phyloP scores from a whole-genome alignment of 345 rosid species.

The Dovyalis caffra region DNA sequence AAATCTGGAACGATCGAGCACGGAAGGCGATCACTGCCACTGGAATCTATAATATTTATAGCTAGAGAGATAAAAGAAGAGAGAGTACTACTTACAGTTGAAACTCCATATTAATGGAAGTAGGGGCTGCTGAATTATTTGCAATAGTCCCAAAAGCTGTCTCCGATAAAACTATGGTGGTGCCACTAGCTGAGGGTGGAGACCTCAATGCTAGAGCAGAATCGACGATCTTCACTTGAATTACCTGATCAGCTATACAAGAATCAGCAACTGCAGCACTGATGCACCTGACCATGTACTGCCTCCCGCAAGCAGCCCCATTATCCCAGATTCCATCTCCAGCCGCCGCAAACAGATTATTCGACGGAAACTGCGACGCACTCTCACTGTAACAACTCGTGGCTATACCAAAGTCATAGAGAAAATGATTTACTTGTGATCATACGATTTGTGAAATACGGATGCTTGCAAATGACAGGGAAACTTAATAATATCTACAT shows the following conservation, averaged over 20 bases:
- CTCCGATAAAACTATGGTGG: conserved; percentile 50
- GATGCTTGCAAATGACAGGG: too few relatives aligned
- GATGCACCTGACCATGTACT: conserved; percentile 57
- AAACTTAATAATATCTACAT: too few relatives aligned
- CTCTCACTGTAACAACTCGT: conserved; percentile 43
- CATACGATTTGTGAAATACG: neutral
- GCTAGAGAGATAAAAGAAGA: neutral
- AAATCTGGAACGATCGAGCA: too few relatives aligned
- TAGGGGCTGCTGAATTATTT: conserved; percentile 20
- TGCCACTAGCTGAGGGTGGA: conserved; percentile 16
- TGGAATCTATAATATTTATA: too few relatives aligned
- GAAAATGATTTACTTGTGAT: neutral
- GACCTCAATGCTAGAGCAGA: conserved; percentile 21
- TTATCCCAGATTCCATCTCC: conserved; percentile 75
- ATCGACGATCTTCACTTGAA: conserved; percentile 55
- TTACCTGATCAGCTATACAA: conserved; percentile 35
- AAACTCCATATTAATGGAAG: conserved; percentile 47
- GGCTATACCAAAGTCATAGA: conserved; percentile 25
- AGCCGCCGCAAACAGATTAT: conserved; percentile 60
- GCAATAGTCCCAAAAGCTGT: conserved; percentile 49
- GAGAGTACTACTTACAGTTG: conserved; percentile 48
- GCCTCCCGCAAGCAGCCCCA: conserved; percentile 64
- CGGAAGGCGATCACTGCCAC: too few relatives aligned
- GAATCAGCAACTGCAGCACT: conserved; percentile 38
- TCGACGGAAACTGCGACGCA: conserved; percentile 50